Percentiles rank a stretch among this genome's conserved stretches.
These are phyloP conservation scores for Fomitopsis schrenkii DNA, from an alignment of 1,284 basidiomycete genomes.

Conservation along the genomic window DNA sequence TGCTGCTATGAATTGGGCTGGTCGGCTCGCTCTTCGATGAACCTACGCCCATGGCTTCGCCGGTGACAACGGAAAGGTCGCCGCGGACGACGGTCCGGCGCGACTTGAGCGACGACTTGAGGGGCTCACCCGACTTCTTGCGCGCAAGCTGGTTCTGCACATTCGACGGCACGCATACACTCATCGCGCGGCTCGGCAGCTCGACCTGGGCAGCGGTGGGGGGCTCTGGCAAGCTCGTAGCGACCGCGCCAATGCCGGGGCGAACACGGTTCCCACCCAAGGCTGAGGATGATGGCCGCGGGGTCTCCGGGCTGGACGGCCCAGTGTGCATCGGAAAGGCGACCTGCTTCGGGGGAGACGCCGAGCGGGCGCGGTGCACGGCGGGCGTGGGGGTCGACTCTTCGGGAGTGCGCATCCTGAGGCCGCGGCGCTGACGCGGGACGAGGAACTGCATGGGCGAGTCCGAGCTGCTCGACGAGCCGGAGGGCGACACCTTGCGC, in stretches of 20 bases:
- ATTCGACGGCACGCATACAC: slow-evolving; percentile 1
- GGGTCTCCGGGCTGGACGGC: slow-evolving; percentile 10
- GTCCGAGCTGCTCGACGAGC: slow-evolving; percentile 29
- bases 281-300: slow-evolving; percentile 6
- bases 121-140: slow-evolving; percentile 91
- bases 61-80: slow-evolving; percentile 47
- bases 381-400: slow-evolving; percentile 40
- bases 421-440: slow-evolving; percentile 26
- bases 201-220: neutral
- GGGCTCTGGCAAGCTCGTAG: neutral
- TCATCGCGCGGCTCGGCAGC: neutral
- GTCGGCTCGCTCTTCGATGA: slow-evolving; percentile 56
- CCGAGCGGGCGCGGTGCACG: slow-evolving; percentile 23
- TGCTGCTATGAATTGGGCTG: slow-evolving; percentile 56
- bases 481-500: slow-evolving; percentile 6
- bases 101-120: slow-evolving; percentile 88
- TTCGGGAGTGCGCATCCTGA: slow-evolving; percentile 32
- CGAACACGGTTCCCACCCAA: neutral
- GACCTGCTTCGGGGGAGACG: slow-evolving; percentile 10
- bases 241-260: neutral
- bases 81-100: slow-evolving; percentile 45
- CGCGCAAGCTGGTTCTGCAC: slow-evolving; percentile 31
- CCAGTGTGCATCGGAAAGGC: slow-evolving; percentile 15
- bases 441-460: slow-evolving; percentile 19
- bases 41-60: slow-evolving; percentile 5